These are phyloP conservation scores for Solanum bulbocastanum DNA, from an alignment of 257 asterid species.

Conservation along the genomic window DNA sequence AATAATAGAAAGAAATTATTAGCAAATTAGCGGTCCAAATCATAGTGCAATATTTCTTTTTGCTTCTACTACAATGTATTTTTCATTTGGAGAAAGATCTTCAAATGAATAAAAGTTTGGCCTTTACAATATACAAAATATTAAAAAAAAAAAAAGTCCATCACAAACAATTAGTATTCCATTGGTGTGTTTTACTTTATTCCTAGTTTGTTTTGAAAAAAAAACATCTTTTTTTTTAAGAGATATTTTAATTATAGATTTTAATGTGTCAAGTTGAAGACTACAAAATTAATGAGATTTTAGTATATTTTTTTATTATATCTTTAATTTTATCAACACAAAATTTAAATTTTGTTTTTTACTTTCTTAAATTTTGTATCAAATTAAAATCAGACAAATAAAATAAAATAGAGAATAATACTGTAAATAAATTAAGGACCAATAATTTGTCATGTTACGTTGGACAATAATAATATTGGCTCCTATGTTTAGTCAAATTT, in stretches of 20 bases:
- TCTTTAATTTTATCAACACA: not conserved
- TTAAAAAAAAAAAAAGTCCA: too few relatives aligned
- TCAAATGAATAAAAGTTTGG: not conserved
- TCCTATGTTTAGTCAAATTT: not conserved
- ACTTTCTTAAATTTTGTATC: rapidly evolving
- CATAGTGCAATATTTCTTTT: not conserved
- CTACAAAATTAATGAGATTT: not conserved
- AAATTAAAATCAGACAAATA: not conserved
- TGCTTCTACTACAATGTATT: not conserved
- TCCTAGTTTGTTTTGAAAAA: not conserved
- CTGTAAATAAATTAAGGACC: not conserved
- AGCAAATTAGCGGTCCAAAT: not conserved
- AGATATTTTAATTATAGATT: not conserved
- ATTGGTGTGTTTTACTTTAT: not conserved
- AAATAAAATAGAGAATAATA: not conserved
- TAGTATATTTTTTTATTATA: not conserved
- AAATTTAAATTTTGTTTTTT: not conserved
- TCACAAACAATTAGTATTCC: not conserved
- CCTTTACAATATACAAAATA: not conserved
- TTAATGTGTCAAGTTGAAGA: not conserved
- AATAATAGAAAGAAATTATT: not conserved
- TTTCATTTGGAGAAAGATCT: not conserved
- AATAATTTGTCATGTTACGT: not conserved
- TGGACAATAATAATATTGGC: not conserved
- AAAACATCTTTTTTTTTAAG: not conserved